phyloP scores from a whole-genome alignment of 306 rosid genomes.

The Abrus precatorius region DNA sequence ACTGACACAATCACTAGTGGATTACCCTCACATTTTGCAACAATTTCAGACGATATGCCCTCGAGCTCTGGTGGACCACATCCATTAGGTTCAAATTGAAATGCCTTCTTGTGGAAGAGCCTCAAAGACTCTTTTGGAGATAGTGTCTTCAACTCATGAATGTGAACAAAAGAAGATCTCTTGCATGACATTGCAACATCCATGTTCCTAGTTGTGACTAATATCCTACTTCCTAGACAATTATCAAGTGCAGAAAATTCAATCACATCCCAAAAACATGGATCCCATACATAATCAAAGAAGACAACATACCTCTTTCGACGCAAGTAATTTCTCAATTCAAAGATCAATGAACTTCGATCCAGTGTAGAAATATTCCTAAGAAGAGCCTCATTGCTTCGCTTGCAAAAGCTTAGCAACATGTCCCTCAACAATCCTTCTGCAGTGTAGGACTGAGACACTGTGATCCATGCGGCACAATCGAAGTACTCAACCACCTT shows the following conservation, averaged over 20 bases:
- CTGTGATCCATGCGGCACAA: slow-evolving; percentile 11
- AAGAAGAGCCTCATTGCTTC: not conserved
- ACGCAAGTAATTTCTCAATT: not conserved
- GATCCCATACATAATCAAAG: slow-evolving; percentile 20
- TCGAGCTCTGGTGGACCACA: not conserved
- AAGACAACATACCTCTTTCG: not conserved
- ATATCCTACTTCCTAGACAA: not conserved
- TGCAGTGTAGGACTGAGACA: not conserved
- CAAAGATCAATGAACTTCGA: not conserved
- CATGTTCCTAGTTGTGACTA: not conserved
- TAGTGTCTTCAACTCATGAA: not conserved
- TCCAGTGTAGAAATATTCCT: not conserved
- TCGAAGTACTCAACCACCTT: not conserved
- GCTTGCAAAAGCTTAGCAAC: not conserved
- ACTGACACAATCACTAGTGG: not conserved
- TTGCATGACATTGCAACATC: not conserved
- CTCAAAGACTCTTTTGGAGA: not conserved
- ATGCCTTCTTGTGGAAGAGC: not conserved
- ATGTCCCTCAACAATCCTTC: not conserved
- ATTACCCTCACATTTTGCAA: not conserved
- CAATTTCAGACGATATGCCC: not conserved
- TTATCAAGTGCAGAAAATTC: not conserved
- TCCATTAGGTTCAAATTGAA: not conserved
- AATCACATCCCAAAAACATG: not conserved
- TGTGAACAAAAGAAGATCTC: not conserved